Base-by-base conservation (phyloP, 768 basidiomycete genomes). In the Hemileccinum rubropunctum region DNA sequence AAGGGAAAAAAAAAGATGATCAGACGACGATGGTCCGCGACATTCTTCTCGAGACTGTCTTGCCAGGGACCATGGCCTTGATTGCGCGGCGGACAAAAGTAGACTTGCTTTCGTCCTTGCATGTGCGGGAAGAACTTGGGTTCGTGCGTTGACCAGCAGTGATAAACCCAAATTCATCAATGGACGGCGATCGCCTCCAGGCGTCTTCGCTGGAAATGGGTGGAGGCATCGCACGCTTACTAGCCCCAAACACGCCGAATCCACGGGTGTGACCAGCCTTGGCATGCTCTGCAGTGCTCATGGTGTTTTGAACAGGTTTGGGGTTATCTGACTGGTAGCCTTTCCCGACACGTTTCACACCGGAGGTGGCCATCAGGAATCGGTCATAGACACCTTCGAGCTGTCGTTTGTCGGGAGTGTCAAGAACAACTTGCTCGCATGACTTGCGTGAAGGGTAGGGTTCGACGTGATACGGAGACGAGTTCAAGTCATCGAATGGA, bases 341-440 rank as follows among this genome's bases (percentile, higher is more conserved):
- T 59, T 81, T 83, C 4, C 90, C 90, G 8, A 86, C 70, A 26
- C 88, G 86, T 61, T 84, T 90, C 35, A 92, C 88, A 23, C 86
- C 85, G 2, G 83, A 80, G 1, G 86, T 88, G 11, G 88, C 84
- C 85, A 90, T 87, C 26, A 91, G 73, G 72, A 91, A 85, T 36
- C 85, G 81, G 57, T 92, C 90, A 53, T 91, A 92, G 15, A 86
- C 84, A 48, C 80, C 80, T 70, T 91, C 88, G 23, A 87, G 60
- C 40, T 77, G 80, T 36, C 77, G 82, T 50, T 72, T 79, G 48
- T 76, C 76, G 0, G 85, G 83, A 0, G 83, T 76, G 50, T 84
- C 81, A 10, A 76, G 60, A 17, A 61, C 55, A 4, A 59, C 58
- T 11, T 66, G 62, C 30, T 71, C 71, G 17, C 61, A 63, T 1